Evolutionary conservation across 31 red algal species (phyloP).

Genomic region (Endocladia muricata): DNA sequence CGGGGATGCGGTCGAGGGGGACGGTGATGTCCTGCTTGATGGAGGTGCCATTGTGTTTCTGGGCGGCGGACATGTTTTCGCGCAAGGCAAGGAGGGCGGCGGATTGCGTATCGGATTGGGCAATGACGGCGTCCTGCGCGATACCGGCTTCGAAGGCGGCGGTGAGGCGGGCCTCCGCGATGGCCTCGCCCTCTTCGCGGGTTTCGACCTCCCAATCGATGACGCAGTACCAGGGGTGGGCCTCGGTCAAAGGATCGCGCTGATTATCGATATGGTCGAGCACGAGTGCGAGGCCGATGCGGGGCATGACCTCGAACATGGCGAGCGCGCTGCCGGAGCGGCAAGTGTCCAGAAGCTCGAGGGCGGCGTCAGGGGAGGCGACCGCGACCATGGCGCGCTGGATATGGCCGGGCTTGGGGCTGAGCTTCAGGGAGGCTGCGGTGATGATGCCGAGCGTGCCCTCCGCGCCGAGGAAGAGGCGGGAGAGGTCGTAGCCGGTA

Average conservation of each 20-base stretch:
- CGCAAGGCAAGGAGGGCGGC: conserved; percentile 78
- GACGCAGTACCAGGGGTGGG: conserved; percentile 55
- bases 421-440: conserved; percentile 61
- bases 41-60: conserved; percentile 60
- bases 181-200: conserved; percentile 1
- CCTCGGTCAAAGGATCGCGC: conserved; percentile 48
- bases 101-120: conserved; percentile 74
- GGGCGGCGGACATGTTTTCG: conserved; percentile 91
- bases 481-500: conserved; percentile 93
- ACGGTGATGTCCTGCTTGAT: conserved; percentile 96
- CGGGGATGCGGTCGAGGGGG: conserved; percentile 71
- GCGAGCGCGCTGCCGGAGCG: conserved; percentile 70
- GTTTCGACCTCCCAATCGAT: conserved; percentile 3
- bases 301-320: conserved; percentile 94
- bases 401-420: conserved; percentile 27
- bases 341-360: conserved; percentile 26
- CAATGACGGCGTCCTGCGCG: conserved; percentile 75
- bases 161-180: conserved; percentile 71
- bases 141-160: conserved; percentile 57
- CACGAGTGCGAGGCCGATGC: conserved; percentile 50
- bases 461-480: conserved; percentile 89
- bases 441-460: conserved; percentile 98
- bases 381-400: conserved; percentile 69
- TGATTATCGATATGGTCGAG: too few species aligned
- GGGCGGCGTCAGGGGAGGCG: conserved; percentile 48